phyloP scores from a whole-genome alignment of 2,329 filamentous ascomycete species.

The Colletotrichum limetticola region DNA sequence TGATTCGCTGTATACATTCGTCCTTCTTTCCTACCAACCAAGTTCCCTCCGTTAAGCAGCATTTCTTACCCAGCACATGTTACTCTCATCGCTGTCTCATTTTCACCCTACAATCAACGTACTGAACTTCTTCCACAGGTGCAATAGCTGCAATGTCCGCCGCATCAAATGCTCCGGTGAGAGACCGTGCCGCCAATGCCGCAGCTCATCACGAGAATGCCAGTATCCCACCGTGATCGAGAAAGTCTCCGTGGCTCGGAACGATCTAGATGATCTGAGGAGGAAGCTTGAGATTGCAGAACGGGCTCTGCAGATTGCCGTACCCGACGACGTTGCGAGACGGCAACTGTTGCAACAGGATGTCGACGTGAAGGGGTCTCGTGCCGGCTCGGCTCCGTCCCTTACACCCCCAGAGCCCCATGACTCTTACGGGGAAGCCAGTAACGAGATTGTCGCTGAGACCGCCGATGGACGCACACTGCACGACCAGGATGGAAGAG shows the following conservation, averaged over 20 bases:
- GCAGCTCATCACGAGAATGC: constrained; percentile 55
- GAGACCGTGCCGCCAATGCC: constrained; percentile 58
- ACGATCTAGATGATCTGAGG: constrained; percentile 54
- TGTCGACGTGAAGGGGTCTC: constrained; percentile 34
- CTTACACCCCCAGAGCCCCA: constrained; percentile 38
- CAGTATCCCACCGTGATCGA: constrained; percentile 57
- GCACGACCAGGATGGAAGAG: constrained; percentile 54
- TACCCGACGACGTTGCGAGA: constrained; percentile 48
- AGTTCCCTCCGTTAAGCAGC: not conserved
- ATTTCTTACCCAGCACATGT: not conserved
- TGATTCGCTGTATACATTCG: not conserved
- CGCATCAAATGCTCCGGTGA: constrained; percentile 64
- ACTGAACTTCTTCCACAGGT: constrained; percentile 46
- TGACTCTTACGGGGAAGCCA: constrained; percentile 2
- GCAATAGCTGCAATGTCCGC: constrained; percentile 64
- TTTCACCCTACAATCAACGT: not conserved
- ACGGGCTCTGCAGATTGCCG: constrained; percentile 48
- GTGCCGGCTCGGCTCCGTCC: constrained; percentile 33
- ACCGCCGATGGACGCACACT: constrained; percentile 54
- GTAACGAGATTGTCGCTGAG: constrained; percentile 34
- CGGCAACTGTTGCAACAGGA: constrained; percentile 45
- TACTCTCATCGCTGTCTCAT: not conserved
- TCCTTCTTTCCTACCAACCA: not conserved
- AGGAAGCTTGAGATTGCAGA: constrained; percentile 53
- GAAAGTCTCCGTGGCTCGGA: constrained; percentile 54